These are phyloP conservation scores for Blastocystis hominis DNA, from an alignment of 352 stramenopile species.

Conservation along the genomic window DNA sequence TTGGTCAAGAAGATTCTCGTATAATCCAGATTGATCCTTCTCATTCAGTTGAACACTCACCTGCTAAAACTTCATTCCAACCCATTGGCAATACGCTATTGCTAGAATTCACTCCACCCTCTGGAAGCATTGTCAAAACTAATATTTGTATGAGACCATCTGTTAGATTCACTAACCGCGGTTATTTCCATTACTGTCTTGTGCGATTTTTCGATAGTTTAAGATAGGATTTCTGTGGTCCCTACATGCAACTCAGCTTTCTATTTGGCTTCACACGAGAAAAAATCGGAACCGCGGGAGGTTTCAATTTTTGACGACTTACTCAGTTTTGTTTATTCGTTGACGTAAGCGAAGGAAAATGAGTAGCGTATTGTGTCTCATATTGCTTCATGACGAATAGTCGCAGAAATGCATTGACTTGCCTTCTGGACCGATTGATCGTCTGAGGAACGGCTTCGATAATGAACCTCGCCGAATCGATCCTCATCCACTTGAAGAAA, in stretches of 20 bases:
- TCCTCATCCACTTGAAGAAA: slow-evolving; percentile 41
- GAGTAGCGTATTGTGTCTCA: too few species aligned
- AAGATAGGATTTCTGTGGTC: too few species aligned
- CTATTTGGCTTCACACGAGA: too few species aligned
- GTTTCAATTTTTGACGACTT: too few species aligned
- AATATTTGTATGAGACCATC: background rate
- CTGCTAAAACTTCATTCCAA: background rate
- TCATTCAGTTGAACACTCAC: background rate
- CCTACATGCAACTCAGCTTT: too few species aligned
- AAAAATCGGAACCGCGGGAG: too few species aligned
- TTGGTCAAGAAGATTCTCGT: background rate
- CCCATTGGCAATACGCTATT: background rate
- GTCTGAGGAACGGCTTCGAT: slow-evolving; percentile 34
- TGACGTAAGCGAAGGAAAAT: too few species aligned
- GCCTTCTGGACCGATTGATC: slow-evolving; percentile 8
- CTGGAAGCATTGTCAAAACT: background rate
- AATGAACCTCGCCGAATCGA: slow-evolving; percentile 45
- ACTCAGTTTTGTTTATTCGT: too few species aligned
- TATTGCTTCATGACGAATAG: background rate
- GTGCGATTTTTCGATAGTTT: too few species aligned
- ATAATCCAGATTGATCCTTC: background rate
- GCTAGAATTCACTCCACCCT: background rate
- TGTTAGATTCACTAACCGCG: background rate
- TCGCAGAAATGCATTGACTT: background rate
- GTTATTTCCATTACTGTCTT: too few species aligned